phyloP scores from a whole-genome alignment of 345 rosid species.

The Citrus hindsii region DNA sequence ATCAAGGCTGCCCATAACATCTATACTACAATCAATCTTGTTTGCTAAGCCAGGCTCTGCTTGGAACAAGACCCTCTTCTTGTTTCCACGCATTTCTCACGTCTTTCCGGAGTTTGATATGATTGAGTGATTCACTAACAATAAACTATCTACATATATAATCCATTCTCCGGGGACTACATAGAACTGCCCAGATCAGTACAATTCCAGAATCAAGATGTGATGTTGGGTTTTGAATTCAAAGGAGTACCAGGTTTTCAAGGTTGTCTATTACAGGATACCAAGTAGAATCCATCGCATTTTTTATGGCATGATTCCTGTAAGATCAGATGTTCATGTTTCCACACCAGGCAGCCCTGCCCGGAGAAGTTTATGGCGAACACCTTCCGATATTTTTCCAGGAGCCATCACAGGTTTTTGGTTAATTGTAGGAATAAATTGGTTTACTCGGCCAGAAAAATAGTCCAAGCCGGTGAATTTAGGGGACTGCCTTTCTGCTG shows the following conservation, averaged over 20 bases:
- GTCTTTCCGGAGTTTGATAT: constrained; percentile 37
- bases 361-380: constrained; percentile 25
- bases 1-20: constrained; percentile 29
- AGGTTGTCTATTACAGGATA: constrained; percentile 27
- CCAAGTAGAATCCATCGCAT: too few species aligned
- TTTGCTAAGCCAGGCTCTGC: constrained; percentile 34
- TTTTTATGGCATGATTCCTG: neutral
- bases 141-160: constrained; percentile 26
- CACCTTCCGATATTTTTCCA: too few species aligned
- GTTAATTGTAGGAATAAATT: too few species aligned
- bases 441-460: too few species aligned
- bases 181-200: constrained; percentile 27
- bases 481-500: too few species aligned
- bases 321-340: constrained; percentile 34
- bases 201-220: constrained; percentile 27
- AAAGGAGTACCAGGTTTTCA: constrained; percentile 35
- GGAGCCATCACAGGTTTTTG: too few species aligned
- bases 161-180: constrained; percentile 36
- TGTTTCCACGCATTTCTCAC: constrained; percentile 5
- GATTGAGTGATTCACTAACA: constrained; percentile 29
- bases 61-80: constrained; percentile 29
- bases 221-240: constrained; percentile 44
- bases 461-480: too few species aligned
- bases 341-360: constrained; percentile 24
- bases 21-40: constrained; percentile 36